Evolutionary conservation across 1,284 basidiomycete genomes (phyloP), one percentile per base, ranked within the genome.

Genomic region (Leccinum laetum): DNA sequence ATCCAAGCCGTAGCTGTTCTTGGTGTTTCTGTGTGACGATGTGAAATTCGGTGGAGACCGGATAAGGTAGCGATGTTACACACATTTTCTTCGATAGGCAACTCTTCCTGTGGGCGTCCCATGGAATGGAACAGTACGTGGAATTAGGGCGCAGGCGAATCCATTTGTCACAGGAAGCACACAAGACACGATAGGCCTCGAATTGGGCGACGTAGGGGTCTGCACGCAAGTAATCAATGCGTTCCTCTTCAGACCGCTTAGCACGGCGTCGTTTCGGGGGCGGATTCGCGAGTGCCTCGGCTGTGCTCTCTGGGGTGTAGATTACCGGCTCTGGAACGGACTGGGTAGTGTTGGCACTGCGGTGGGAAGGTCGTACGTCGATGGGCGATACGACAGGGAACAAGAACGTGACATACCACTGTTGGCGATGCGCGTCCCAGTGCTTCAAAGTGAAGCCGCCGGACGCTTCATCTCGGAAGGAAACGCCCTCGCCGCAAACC

Each of bases 61-160:
- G 49, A 63, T 57, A 64, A 64, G 53, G 52, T n/a, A 64, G 32
- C 35, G 58, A 67, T 24, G 62, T 46, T 26, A 73, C 82, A 74
- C 68, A 89, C 88, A 85, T 82, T 75, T 88, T 89, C 78, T 90
- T 92, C 2, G 88, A 86, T 60, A 93, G 77, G 75, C 90, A 92
- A 72, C 88, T 90, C 78, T 85, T 86, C 61, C 90, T 80, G 72
- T 93, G 91, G 10, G 89, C 91, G 70, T 92, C 91, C 91, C 91
- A 93, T 0, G 91, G 91, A 65, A 92, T 92, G n/a, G 87, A 89
- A 74, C 91, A 93, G 71, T 91, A 93, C 0, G 91, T 92, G 62
- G 90, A 92, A 74, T 93, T 93, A 53, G 90, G 90, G 14, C 91
- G 83, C 18, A 93, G 80, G 41, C 91, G 84, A 69, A 93, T 92